Evolutionary conservation across 495 filamentous ascomycete genomes (phyloP).

Genomic region (Xylaria intraflava): DNA sequence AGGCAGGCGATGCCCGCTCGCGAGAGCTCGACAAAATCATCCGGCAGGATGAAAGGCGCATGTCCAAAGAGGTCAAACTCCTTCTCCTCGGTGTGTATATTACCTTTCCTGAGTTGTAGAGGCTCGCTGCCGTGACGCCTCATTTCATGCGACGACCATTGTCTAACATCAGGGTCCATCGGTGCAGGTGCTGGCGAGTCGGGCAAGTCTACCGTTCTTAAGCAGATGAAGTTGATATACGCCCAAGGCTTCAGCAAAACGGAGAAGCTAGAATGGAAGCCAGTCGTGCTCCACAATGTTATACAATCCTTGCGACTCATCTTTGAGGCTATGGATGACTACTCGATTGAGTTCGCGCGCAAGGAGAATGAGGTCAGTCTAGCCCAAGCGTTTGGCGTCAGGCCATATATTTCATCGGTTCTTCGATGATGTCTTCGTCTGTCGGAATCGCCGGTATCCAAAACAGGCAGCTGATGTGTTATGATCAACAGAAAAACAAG

Average conservation of each 20-base stretch:
- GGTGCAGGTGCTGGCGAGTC: constrained; percentile 86
- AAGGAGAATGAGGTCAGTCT: constrained; percentile 69
- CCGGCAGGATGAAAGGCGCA: constrained; percentile 72
- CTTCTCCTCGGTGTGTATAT: constrained; percentile 63
- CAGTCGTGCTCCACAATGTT: constrained; percentile 90
- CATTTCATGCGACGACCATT: constrained; percentile 17
- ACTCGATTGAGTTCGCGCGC: constrained; percentile 68
- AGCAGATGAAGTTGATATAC: constrained; percentile 99
- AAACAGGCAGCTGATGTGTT: constrained; percentile 24
- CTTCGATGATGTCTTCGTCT: constrained; percentile 13
- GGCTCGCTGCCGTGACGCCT: constrained; percentile 12
- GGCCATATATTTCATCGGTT: not conserved
- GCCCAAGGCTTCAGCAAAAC: constrained; percentile 84
- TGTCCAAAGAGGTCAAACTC: constrained; percentile 76
- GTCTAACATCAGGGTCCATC: constrained; percentile 21
- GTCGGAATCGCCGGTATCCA: too few relatives aligned
- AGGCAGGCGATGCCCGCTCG: constrained; percentile 44
- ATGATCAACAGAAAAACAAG: constrained; percentile 41
- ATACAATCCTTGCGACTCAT: constrained; percentile 83
- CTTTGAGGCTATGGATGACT: constrained; percentile 87
- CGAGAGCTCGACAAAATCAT: constrained; percentile 70
- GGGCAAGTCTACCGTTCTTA: constrained; percentile 95
- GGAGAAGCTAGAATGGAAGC: constrained; percentile 87
- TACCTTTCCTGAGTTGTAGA: not conserved
- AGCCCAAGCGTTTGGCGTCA: not conserved